Evolutionary conservation across 2,329 filamentous ascomycete genomes (phyloP).

Genomic region (Claviceps paspali): DNA sequence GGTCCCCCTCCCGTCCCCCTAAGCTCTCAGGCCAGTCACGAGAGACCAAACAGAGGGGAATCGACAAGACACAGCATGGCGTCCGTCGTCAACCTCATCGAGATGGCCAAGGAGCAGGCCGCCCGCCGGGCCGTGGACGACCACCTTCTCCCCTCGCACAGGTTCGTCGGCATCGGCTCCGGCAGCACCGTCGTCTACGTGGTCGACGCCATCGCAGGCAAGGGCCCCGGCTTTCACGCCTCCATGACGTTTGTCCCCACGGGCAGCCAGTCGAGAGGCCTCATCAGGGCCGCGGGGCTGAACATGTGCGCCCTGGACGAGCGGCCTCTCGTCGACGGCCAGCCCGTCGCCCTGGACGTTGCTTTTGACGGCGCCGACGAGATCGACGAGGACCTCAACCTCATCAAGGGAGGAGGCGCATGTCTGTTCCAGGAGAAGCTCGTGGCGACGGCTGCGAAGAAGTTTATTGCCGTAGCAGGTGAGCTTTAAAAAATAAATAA

Average conservation of each 20-base stretch:
- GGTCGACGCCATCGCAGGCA: slow-evolving; percentile 60
- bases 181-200: slow-evolving; percentile 74
- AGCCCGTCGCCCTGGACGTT: slow-evolving; percentile 54
- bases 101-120: slow-evolving; percentile 60
- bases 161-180: slow-evolving; percentile 63
- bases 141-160: slow-evolving; percentile 48
- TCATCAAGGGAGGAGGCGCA: slow-evolving; percentile 96
- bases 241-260: slow-evolving; percentile 81
- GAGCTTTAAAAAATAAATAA: too few species aligned
- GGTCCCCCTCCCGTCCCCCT: too few species aligned
- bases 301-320: slow-evolving; percentile 64
- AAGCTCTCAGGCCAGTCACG: too few species aligned
- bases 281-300: slow-evolving; percentile 68
- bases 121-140: slow-evolving; percentile 60
- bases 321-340: slow-evolving; percentile 35
- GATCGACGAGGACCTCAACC: slow-evolving; percentile 86
- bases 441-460: slow-evolving; percentile 68
- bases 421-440: slow-evolving; percentile 97
- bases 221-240: slow-evolving; percentile 36
- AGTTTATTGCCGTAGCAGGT: slow-evolving; percentile 80
- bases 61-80: slow-evolving; percentile 15
- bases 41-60: too few species aligned
- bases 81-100: slow-evolving; percentile 32
- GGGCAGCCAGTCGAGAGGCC: slow-evolving; percentile 75
- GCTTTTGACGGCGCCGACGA: slow-evolving; percentile 96